Evolutionary conservation across 164 flowering plant genomes (phyloP).

Genomic region (Vitis cinerea): DNA sequence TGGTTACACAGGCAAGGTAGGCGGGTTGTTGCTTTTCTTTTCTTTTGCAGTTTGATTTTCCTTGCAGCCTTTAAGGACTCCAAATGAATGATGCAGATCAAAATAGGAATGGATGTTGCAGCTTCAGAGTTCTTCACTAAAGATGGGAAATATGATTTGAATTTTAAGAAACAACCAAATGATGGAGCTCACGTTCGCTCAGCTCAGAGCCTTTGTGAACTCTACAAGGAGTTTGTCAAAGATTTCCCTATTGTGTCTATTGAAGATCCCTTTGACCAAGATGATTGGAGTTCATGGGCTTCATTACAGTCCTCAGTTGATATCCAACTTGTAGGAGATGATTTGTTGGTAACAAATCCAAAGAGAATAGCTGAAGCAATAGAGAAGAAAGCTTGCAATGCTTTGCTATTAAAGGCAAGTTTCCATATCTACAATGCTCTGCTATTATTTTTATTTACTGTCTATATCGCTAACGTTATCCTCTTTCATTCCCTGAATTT

Average conservation of each 20-base stretch:
- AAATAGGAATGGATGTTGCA: conserved; percentile 99
- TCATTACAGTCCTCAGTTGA: conserved; percentile 77
- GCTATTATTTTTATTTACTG: background rate
- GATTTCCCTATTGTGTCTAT: conserved; percentile 98
- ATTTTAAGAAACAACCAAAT: conserved; percentile 95
- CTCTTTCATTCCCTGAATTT: background rate
- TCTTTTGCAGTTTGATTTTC: background rate
- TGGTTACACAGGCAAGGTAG: conserved; percentile 95
- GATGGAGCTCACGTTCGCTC: conserved; percentile 80
- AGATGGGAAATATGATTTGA: conserved; percentile 77
- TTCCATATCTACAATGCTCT: background rate
- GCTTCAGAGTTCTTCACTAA: conserved; percentile 90
- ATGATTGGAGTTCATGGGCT: conserved; percentile 95
- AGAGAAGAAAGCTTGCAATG: conserved; percentile 89
- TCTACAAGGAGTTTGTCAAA: conserved; percentile 77
- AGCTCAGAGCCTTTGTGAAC: conserved; percentile 66
- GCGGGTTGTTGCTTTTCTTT: background rate
- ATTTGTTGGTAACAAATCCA: conserved; percentile 96
- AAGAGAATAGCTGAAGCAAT: conserved; percentile 86
- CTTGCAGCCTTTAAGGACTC: background rate
- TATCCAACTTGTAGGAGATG: conserved; percentile 97
- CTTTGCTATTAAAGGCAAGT: conserved; percentile 74
- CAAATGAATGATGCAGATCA: conserved; percentile 56
- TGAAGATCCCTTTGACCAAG: conserved; percentile 99
- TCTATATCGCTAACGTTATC: no score